Evolutionary conservation across 805 yeast genomes (phyloP).

Genomic region (Pichia kluyveri): DNA sequence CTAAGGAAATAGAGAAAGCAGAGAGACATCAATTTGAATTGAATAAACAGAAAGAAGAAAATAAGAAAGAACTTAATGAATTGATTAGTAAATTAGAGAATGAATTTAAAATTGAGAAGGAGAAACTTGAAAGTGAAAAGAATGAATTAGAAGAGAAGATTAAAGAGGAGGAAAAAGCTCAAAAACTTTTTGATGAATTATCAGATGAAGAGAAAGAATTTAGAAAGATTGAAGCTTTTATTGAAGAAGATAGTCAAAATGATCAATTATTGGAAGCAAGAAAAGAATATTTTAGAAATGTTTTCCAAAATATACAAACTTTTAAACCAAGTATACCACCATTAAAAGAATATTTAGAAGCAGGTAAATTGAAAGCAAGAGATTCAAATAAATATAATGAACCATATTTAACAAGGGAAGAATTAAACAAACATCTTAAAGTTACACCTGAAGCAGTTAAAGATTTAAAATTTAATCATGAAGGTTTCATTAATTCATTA

Average conservation of each 20-base stretch:
- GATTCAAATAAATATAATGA: neutral
- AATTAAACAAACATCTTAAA: slow-evolving; percentile 40
- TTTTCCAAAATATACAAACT: slow-evolving; percentile 10
- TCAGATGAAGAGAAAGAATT: no score
- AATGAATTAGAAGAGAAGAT: no score
- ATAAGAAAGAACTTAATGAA: no score
- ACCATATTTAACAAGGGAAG: neutral
- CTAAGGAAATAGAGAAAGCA: no score
- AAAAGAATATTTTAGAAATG: neutral
- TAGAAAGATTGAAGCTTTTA: no score
- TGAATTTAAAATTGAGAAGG: no score
- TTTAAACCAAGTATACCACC: slow-evolving; percentile 36
- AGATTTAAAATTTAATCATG: slow-evolving; percentile 39
- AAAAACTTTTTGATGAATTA: no score
- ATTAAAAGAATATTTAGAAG: neutral
- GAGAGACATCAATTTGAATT: no score
- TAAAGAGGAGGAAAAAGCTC: no score
- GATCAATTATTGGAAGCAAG: neutral
- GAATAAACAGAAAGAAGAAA: no score
- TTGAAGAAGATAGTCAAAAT: neutral
- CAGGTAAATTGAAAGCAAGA: neutral
- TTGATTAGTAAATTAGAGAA: no score
- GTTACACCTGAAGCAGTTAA: slow-evolving; percentile 33
- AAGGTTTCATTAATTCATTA: slow-evolving; percentile 33
- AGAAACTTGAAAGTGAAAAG: no score